Conservation (phyloP, 306 rosid species). For the Herpetospermum pedunculosum region DNA sequence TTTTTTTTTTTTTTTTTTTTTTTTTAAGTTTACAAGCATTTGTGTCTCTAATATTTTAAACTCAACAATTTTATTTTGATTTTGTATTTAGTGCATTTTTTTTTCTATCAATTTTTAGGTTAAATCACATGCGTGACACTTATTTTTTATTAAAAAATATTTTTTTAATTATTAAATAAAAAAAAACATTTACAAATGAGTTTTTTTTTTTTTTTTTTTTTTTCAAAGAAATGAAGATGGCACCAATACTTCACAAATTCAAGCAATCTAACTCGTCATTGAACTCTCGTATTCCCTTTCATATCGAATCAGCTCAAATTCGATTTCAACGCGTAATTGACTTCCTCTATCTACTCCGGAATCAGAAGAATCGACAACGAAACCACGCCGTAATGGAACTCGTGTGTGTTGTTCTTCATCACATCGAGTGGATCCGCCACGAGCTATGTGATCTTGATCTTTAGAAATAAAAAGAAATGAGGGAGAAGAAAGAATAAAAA, state of each 20-base stretch:
- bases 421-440: slow-evolving; percentile 36
- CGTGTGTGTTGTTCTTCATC: slow-evolving; percentile 24
- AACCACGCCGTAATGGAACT: slow-evolving; percentile 29
- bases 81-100: no score
- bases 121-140: no score
- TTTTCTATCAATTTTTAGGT: no score
- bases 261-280: slow-evolving; percentile 49
- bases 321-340: slow-evolving; percentile 33
- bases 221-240: slow-evolving; percentile 43
- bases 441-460: slow-evolving; percentile 28
- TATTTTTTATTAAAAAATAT: no score
- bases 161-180: no score
- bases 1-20: no score
- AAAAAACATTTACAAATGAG: no score
- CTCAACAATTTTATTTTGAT: no score
- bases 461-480: slow-evolving; percentile 51
- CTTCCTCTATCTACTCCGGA: slow-evolving; percentile 30
- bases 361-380: slow-evolving; percentile 40
- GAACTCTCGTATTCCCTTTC: slow-evolving; percentile 38
- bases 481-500: no score
- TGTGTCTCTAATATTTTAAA: no score
- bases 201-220: no score
- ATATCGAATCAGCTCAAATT: slow-evolving; percentile 32
- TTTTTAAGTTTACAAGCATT: no score
- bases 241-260: slow-evolving; percentile 50